phyloP scores from a whole-genome alignment of 2,329 filamentous ascomycete species.

The Tolypocladium pustulatum region DNA sequence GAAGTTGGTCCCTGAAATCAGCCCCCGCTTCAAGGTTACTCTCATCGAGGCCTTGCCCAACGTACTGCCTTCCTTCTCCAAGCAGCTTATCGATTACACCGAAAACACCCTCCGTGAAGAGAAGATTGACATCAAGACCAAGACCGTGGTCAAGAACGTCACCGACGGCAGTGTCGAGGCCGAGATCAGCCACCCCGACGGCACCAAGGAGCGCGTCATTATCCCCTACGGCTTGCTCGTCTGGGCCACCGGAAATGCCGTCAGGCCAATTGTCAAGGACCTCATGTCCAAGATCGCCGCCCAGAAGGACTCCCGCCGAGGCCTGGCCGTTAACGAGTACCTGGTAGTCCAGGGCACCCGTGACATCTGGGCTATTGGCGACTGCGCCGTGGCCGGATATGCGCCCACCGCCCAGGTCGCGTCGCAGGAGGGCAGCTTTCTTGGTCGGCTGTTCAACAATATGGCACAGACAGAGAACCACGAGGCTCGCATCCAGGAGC shows the following conservation, averaged over 20 bases:
- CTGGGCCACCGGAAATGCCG: constrained; percentile 94
- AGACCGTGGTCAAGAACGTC: constrained; percentile 98
- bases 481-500: constrained; percentile 61
- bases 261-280: constrained; percentile 82
- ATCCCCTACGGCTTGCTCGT: constrained; percentile 95
- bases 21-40: constrained; percentile 91
- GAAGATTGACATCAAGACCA: constrained; percentile 92
- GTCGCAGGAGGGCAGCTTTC: constrained; percentile 87
- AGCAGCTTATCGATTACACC: constrained; percentile 98
- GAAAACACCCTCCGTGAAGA: constrained; percentile 99
- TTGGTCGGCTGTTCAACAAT: constrained; percentile 94
- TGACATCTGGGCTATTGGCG: constrained; percentile 95
- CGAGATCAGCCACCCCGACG: constrained; percentile 70
- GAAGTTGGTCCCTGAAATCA: constrained; percentile 95
- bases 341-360: constrained; percentile 94
- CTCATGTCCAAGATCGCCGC: constrained; percentile 87
- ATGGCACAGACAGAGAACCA: constrained; percentile 90
- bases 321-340: constrained; percentile 96
- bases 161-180: constrained; percentile 90
- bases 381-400: constrained; percentile 96
- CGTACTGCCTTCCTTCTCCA: constrained; percentile 95
- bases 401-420: constrained; percentile 96
- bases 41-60: constrained; percentile 95
- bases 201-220: constrained; percentile 67
- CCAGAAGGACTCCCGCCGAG: constrained; percentile 89